Conservation (phyloP, 1,284 basidiomycete species). For the Melampsora americana region DNA sequence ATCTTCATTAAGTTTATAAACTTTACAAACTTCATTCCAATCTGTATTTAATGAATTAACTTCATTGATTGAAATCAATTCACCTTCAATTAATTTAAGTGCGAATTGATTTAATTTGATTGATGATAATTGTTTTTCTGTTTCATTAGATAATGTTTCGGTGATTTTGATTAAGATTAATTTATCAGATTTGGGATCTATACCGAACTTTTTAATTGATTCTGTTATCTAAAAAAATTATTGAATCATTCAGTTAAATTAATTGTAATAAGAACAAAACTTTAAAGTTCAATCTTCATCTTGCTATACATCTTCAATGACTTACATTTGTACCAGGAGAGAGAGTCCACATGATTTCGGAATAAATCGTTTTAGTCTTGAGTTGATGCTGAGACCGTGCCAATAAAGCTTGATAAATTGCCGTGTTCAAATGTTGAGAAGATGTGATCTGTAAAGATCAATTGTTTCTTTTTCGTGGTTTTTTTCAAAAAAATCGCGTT, state of each 20-base stretch:
- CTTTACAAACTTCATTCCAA: slow-evolving; percentile 56
- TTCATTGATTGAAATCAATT: slow-evolving; percentile 57
- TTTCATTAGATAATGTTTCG: slow-evolving; percentile 47
- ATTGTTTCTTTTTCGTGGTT: slow-evolving; percentile 50
- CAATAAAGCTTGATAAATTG: slow-evolving; percentile 72
- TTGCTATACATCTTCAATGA: slow-evolving; percentile 22
- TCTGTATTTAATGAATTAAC: slow-evolving; percentile 47
- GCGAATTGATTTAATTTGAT: slow-evolving; percentile 47
- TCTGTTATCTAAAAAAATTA: slow-evolving; percentile 68
- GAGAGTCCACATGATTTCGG: slow-evolving; percentile 76
- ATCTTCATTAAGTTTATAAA: slow-evolving; percentile 70
- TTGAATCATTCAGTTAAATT: not conserved
- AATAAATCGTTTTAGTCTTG: slow-evolving; percentile 74
- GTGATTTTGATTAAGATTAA: slow-evolving; percentile 71
- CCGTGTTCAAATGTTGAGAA: slow-evolving; percentile 70
- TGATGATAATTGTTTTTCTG: slow-evolving; percentile 54
- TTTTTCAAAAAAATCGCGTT: slow-evolving; percentile 38
- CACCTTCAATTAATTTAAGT: slow-evolving; percentile 61
- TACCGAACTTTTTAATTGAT: slow-evolving; percentile 75
- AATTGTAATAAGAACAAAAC: not conserved
- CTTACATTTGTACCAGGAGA: slow-evolving; percentile 78
- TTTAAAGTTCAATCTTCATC: not conserved
- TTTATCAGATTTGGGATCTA: slow-evolving; percentile 65
- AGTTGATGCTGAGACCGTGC: slow-evolving; percentile 63
- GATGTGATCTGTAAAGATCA: slow-evolving; percentile 64